Evolutionary conservation across 805 yeast species (phyloP), one percentile per base, ranked within the genome.

Genomic region (Myxozyma udenii): DNA sequence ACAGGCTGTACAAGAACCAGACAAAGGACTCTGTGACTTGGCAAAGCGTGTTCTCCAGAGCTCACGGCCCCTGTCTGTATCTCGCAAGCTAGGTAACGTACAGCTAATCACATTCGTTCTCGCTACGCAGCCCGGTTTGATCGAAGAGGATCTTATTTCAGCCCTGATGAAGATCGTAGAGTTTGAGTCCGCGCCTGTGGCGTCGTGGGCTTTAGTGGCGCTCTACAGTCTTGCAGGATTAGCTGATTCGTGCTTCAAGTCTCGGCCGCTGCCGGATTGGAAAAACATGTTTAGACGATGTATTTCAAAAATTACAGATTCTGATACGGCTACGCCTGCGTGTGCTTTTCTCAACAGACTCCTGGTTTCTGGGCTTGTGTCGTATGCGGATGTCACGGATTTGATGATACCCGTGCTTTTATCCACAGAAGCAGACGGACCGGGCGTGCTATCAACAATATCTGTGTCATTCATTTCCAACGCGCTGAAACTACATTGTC

Each of bases 141-240:
- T n/a, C 4, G 4, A 14, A 4, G 23, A 16, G 14, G 9, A 3
- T 18, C n/a, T 9, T 22, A 4, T 44, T 3, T 9, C 30, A 14
- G 26, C 23, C 12, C 21, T 48, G 11, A 37, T 7, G 14, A 11
- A 25, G 16, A 14, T 44, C 7, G 41, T 25, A 5, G 18, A 18
- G n/a, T 46, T 51, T 1, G 58, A 53, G n/a, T 33, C 48, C 18
- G 19, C 22, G 12, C 21, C 32, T 7, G 26, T 38, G 3, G 46
- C 51, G 3, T 54, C 55, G 3, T 54, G 58, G 58, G 55, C 58
- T 4, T 46, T 51, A 48, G 28, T 50, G 3, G 41, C 48, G 11
- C 35, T 53, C 11, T 38, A 50, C n/a, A 24, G 44, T 9, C 25
- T 49, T 19, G n/a, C 43, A 7, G 19, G 35, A 12, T 35, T 24